phyloP scores from a whole-genome alignment of 2,329 filamentous ascomycete species.

The Coniochaeta hoffmannii region DNA sequence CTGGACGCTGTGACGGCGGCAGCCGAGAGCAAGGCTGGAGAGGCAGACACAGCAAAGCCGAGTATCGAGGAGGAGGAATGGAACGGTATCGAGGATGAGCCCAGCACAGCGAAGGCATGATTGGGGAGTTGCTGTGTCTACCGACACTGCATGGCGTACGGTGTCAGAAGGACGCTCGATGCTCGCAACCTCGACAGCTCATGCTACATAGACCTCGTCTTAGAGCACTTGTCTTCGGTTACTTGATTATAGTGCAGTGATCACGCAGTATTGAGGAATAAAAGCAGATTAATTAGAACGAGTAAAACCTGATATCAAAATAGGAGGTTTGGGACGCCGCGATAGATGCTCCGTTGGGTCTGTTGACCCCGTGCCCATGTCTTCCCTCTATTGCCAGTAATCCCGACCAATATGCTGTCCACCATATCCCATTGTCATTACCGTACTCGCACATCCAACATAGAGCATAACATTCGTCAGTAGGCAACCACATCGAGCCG shows the following conservation, averaged over 20 bases:
- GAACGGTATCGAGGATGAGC: slow-evolving; percentile 9
- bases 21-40: background rate
- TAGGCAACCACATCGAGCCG: background rate
- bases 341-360: too few species aligned
- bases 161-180: background rate
- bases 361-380: too few species aligned
- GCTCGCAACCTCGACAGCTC: background rate
- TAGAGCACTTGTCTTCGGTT: too few species aligned
- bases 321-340: too few species aligned
- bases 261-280: too few species aligned
- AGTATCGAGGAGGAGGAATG: slow-evolving; percentile 3
- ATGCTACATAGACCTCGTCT: too few species aligned
- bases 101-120: background rate
- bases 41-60: background rate
- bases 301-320: too few species aligned
- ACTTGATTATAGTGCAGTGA: too few species aligned
- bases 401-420: background rate
- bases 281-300: too few species aligned
- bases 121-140: background rate
- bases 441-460: background rate
- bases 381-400: background rate
- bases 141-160: background rate
- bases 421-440: background rate
- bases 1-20: background rate
- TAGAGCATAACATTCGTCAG: background rate